Base-by-base conservation (phyloP, 148 eudicot species). In the Chenopodium suecicum region DNA sequence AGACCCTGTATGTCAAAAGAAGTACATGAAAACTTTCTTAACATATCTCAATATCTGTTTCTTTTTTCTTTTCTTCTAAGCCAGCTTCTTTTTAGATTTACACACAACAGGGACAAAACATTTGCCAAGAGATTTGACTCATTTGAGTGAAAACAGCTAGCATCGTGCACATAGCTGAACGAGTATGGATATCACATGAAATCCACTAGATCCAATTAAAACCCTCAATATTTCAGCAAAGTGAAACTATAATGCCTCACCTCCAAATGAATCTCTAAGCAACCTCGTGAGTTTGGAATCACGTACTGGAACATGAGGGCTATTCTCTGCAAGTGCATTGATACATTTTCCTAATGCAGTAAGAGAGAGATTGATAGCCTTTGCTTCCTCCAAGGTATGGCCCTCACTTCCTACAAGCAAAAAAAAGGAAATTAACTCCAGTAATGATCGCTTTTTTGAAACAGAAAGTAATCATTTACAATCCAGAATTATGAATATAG, bases 251-350 rank as follows among this genome's bases (percentile, higher is more conserved):
- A 68, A 76, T 73, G 67, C 47, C 90, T 82, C 79, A 94, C 99
- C 99, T 91, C 99, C 99, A 94, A 97, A 97, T 81, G 99, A 97
- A 91, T 97, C 99, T 84, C 78, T 92, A 67, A 97, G 99, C 86
- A 97, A 88, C 88, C 99, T 94, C 14, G 99, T 97, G 73, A 97
- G 97, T 85, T 97, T 97, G 20, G 99, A 97, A 85, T 97, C 99
- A 74, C 99, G 98, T 82, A 97, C 91, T 34, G 99, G 99, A 48
- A 97, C 99, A 89, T 97, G 99, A 78, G 99, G 84, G 76, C 98
- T 91, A 85, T 94, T 97, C 88, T 97, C 99, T 80, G 99, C 99
- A 85, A 97, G 88, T 37, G 99, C 99, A 91, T 97, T 97, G 84
- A 97, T 97, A 88, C 99, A 97, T 88, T 97, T 97, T 54, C 99